Percentiles rank a stretch among this genome's conserved stretches.
Conservation (phyloP, 139 green algal species). For the Eudorina sp. region DNA sequence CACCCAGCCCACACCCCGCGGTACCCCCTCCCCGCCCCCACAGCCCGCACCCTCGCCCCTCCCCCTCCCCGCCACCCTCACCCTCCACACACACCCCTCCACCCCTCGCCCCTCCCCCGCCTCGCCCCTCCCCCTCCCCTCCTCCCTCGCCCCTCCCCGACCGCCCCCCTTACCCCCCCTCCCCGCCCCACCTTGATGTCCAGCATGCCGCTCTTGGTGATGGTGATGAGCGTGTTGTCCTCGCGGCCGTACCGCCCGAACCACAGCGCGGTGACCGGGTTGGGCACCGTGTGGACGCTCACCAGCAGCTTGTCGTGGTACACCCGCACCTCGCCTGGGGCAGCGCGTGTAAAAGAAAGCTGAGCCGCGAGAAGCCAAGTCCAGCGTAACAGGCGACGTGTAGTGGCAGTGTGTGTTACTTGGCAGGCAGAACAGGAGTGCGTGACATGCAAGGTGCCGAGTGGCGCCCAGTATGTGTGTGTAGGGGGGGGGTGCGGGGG, state of each 20-base stretch:
- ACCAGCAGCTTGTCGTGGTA: slow-evolving; percentile 82
- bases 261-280: slow-evolving; percentile 65
- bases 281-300: slow-evolving; percentile 51
- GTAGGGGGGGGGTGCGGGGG: too few species aligned
- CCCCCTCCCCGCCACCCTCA: not conserved
- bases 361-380: too few species aligned
- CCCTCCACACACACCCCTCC: not conserved
- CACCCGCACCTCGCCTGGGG: slow-evolving; percentile 73
- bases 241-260: slow-evolving; percentile 81
- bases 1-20: too few species aligned
- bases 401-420: too few species aligned
- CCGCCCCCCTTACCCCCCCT: too few species aligned
- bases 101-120: not conserved
- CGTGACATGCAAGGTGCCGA: too few species aligned
- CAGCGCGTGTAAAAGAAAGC: too few species aligned
- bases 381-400: too few species aligned
- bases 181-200: slow-evolving; percentile 79
- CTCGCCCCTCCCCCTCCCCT: not conserved
- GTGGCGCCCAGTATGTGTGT: too few species aligned
- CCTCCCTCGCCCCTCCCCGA: not conserved
- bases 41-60: too few species aligned
- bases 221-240: slow-evolving; percentile 79
- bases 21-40: too few species aligned
- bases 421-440: too few species aligned
- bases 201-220: slow-evolving; percentile 66